A percentile compares a stretch with the other conserved stretches of the same genome.
Conservation (phyloP, 2,329 filamentous ascomycete genomes). For the Fusarium albosuccineum region DNA sequence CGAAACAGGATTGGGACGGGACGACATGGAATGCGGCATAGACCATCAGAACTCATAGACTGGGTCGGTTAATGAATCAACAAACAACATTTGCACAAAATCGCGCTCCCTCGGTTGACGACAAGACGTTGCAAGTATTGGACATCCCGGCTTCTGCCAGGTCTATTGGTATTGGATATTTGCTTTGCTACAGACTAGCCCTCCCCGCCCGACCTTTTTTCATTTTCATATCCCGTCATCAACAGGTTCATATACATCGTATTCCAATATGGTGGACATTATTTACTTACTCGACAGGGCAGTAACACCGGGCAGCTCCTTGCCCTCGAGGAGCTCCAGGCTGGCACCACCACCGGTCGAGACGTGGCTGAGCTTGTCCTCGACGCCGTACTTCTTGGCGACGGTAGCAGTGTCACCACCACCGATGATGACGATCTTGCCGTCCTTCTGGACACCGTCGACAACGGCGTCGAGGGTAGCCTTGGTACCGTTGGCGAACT, state of each 20-base stretch:
- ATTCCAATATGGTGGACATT: conserved; percentile 33
- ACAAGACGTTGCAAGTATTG: neutral
- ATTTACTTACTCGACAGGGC: conserved; percentile 85
- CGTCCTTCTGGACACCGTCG: conserved; percentile 76
- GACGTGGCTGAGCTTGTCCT: conserved; percentile 98
- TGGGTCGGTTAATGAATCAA: conserved; percentile 39
- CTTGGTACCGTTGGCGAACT: conserved; percentile 94
- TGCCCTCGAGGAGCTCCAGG: conserved; percentile 96
- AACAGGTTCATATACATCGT: conserved; percentile 43
- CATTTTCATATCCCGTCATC: conserved; percentile 50
- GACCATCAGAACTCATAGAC: conserved; percentile 37
- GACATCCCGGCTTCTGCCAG: conserved; percentile 20
- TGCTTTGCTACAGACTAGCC: conserved; percentile 53
- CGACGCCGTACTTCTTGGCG: conserved; percentile 94
- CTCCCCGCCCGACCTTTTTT: conserved; percentile 49
- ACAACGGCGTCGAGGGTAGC: conserved; percentile 91
- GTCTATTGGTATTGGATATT: conserved; percentile 43
- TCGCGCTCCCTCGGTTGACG: neutral
- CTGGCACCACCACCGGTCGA: conserved; percentile 96
- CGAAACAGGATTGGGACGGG: conserved; percentile 34
- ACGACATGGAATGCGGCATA: conserved; percentile 26
- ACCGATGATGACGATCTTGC: conserved; percentile 98
- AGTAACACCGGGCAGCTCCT: conserved; percentile 93
- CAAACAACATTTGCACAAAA: conserved; percentile 16
- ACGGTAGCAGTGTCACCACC: conserved; percentile 98